Base-by-base conservation (phyloP, 148 eudicot genomes). In the Amaranthus cruentus region DNA sequence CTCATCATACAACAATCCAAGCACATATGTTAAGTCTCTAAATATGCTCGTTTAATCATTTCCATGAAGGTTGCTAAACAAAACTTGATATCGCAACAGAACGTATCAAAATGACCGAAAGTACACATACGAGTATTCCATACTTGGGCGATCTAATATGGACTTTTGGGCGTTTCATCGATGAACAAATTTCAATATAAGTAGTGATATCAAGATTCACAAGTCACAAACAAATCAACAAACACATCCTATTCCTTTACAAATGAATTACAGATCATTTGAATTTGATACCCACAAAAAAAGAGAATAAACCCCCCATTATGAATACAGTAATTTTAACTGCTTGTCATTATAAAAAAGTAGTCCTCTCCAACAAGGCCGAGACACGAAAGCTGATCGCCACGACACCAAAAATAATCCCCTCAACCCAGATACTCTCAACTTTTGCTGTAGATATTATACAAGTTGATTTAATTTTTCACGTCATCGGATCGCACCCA, bases 261-360 rank as follows among this genome's bases (percentile, higher is more conserved):
- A 78, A 74, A 68, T 73, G 73, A 78, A 73, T 78, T 46, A 73
- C 55, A 62, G 53, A 54, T 73, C 77, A 73, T 67, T 56, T 78
- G 72, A 78, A 78, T 59, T 68, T 78, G 54, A 62, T 61, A 66
- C 69, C 42, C 48, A 60, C 67, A 78, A 78, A 78, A 73, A 73
- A 60, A 54, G 60, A 65, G 47, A n/a, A 3, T 46, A 47, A 14
- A 47, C 9, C 9, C 42, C 69, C 69, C 13, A 73, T 69, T 52
- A 61, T 68, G 43, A 54, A n/a, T 18, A 56, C 70, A 51, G 72
- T 57, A 18, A 55, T 48, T 59, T 56, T 67, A 73, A 65, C 6
- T 59, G 55, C 58, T 44, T 47, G 70, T 46, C 15, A 61, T 53
- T 55, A 68, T 73, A 15, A 66, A 21, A 68, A 77, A 62, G 11